phyloP scores from a whole-genome alignment of 208 protist species.

The Leishmania martiniquensis region DNA sequence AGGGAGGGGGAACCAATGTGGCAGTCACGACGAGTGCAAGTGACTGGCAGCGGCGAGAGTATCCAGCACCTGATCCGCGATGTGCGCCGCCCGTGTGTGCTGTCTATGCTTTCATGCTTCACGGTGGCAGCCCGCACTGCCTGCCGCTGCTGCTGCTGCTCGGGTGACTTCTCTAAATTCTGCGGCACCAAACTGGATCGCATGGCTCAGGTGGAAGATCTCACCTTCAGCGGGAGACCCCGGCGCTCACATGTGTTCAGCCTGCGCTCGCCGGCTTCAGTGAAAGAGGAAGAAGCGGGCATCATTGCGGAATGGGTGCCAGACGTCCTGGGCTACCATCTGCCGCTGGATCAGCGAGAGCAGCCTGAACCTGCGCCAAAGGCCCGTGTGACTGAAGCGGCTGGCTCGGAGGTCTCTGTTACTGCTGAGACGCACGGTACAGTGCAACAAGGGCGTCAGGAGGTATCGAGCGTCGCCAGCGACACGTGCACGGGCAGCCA shows the following conservation, averaged over 20 bases:
- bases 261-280: background rate
- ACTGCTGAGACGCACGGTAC: background rate
- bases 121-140: background rate
- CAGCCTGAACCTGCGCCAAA: background rate
- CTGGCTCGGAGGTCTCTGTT: background rate
- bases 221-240: too few species aligned
- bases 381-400: background rate
- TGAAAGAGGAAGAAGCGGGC: slow-evolving; percentile 8
- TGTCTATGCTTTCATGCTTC: background rate
- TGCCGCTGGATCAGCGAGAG: slow-evolving; percentile 5
- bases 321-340: slow-evolving; percentile 40
- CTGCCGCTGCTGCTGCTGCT: background rate
- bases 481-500: background rate
- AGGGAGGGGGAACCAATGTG: background rate
- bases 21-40: background rate
- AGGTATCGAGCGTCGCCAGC: background rate
- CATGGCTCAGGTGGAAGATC: background rate
- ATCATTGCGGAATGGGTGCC: slow-evolving; percentile 33
- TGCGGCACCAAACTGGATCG: background rate
- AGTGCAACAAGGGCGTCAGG: background rate
- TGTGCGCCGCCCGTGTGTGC: background rate
- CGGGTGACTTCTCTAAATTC: background rate
- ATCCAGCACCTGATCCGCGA: background rate
- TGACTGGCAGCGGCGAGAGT: background rate
- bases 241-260: background rate